Percentiles rank a stretch among this genome's conserved stretches.
Evolutionary conservation across 768 basidiomycete species (phyloP).

Genomic region (Naganishia vaughanmartiniae): DNA sequence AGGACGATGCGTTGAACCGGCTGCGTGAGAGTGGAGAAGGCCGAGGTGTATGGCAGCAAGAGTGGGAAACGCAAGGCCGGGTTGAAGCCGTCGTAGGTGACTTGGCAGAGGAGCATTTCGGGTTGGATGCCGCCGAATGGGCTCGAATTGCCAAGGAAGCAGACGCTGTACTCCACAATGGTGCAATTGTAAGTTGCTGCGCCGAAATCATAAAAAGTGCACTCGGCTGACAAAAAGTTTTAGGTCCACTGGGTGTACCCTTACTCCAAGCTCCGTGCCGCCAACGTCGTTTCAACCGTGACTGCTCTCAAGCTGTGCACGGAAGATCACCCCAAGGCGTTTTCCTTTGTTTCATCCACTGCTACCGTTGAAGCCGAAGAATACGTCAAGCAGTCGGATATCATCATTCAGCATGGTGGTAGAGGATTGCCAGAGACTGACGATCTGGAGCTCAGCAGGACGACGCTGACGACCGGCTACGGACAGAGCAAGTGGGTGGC

Average conservation of each 20-base stretch:
- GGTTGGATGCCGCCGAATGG: conserved; percentile 68
- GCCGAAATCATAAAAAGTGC: too few relatives aligned
- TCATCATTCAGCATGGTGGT: conserved; percentile 57
- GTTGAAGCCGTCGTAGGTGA: conserved; percentile 83
- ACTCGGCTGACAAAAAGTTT: too few relatives aligned
- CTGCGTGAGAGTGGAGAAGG: conserved; percentile 70
- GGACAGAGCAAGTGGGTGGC: conserved; percentile 99
- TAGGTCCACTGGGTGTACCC: conserved; percentile 99
- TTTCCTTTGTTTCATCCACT: conserved; percentile 93
- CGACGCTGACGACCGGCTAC: conserved; percentile 79
- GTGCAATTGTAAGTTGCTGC: conserved; percentile 78
- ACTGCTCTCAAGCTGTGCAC: conserved; percentile 73
- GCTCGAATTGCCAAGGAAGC: conserved; percentile 64
- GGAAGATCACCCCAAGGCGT: conserved; percentile 66
- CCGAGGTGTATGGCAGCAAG: conserved; percentile 82
- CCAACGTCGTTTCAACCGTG: conserved; percentile 90
- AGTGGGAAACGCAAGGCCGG: conserved; percentile 67
- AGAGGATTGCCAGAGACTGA: conserved; percentile 79
- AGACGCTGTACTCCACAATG: conserved; percentile 88
- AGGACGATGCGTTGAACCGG: conserved; percentile 65
- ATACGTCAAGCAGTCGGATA: conserved; percentile 83
- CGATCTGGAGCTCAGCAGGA: conserved; percentile 77
- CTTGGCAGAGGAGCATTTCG: conserved; percentile 70
- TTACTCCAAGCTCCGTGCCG: conserved; percentile 82
- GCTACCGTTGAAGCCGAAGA: conserved; percentile 89